Evolutionary conservation across 148 eudicot genomes (phyloP).

Genomic region (Mesembryanthemum crystallinum): DNA sequence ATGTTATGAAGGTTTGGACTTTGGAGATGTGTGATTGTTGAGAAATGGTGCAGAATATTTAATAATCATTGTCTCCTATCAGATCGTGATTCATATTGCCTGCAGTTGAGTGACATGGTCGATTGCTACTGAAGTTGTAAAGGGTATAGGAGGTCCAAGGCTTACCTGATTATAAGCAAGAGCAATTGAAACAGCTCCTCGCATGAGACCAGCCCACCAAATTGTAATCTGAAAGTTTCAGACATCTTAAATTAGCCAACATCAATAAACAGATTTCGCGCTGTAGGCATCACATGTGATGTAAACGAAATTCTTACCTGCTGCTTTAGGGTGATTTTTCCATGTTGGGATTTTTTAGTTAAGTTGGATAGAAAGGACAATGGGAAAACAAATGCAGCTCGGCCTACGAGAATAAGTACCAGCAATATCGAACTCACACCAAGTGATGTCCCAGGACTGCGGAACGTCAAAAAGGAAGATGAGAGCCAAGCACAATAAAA

Average conservation of each 20-base stretch:
- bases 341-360: conserved; percentile 46
- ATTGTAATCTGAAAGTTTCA: conserved; percentile 46
- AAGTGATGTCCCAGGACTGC: conserved; percentile 62
- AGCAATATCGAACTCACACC: conserved; percentile 57
- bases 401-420: conserved; percentile 62
- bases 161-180: conserved; percentile 80
- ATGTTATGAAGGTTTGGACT: no score
- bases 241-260: conserved; percentile 1
- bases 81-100: no score
- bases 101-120: background rate
- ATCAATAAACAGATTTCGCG: background rate
- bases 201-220: conserved; percentile 95
- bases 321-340: conserved; percentile 56
- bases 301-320: conserved; percentile 39
- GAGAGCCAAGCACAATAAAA: background rate
- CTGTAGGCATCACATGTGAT: background rate
- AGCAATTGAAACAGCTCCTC: conserved; percentile 87
- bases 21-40: no score
- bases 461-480: background rate
- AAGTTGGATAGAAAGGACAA: conserved; percentile 68
- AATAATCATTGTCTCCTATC: no score
- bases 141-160: background rate
- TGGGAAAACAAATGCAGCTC: conserved; percentile 87
- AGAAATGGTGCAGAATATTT: no score
- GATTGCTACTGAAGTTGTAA: background rate